Evolutionary conservation across 2,329 filamentous ascomycete genomes (phyloP).

Genomic region (Trichophyton mentagrophytes): DNA sequence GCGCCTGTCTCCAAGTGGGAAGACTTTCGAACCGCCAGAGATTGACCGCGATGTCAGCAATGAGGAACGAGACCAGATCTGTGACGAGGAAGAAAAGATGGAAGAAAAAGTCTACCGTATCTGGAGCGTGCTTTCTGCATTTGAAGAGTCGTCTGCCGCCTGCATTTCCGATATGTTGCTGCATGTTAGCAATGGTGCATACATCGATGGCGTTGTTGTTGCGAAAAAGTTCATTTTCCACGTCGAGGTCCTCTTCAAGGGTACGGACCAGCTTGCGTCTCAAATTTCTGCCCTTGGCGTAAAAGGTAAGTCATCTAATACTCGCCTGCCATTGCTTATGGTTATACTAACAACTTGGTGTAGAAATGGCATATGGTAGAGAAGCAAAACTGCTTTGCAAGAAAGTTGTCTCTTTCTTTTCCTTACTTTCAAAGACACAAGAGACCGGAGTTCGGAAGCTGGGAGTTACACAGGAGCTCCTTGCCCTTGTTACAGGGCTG

Average conservation of each 20-base stretch:
- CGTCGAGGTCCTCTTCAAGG: conserved; percentile 81
- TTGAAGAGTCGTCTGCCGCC: conserved; percentile 92
- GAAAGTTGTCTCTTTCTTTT: conserved; percentile 97
- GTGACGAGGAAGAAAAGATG: conserved; percentile 80
- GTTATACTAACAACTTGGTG: neutral
- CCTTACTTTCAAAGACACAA: conserved; percentile 84
- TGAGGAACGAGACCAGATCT: conserved; percentile 61
- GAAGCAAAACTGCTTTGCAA: conserved; percentile 99
- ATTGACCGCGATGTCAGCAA: conserved; percentile 47
- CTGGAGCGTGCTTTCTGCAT: conserved; percentile 93
- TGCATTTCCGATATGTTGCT: conserved; percentile 99
- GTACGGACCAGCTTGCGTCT: conserved; percentile 71
- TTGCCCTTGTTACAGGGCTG: conserved; percentile 90
- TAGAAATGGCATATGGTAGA: conserved; percentile 77
- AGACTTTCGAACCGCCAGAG: conserved; percentile 35
- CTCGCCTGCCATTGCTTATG: neutral
- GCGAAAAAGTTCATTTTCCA: conserved; percentile 95
- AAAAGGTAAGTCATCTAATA: conserved; percentile 46
- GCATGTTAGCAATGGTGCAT: conserved; percentile 94
- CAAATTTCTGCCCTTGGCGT: conserved; percentile 56
- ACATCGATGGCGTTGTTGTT: conserved; percentile 85
- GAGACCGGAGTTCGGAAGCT: conserved; percentile 81
- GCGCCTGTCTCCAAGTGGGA: conserved; percentile 54
- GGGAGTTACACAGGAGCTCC: conserved; percentile 91
- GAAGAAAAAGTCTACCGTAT: conserved; percentile 97